These are phyloP conservation scores for Cornus florida DNA, from an alignment of 148 eudicot species.

Conservation along the genomic window DNA sequence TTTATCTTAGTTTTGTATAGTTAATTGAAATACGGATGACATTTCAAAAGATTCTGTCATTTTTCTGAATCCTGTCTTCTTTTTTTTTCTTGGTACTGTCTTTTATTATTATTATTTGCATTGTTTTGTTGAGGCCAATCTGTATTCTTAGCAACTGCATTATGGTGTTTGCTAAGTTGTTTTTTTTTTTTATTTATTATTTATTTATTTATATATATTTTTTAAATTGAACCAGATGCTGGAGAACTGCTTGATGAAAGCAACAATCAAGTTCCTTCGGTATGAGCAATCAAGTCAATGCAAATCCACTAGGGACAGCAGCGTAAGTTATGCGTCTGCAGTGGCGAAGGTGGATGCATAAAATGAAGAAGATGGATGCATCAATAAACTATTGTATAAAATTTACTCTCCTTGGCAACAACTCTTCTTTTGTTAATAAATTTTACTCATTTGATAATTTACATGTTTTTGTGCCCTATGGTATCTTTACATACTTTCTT, in stretches of 20 bases:
- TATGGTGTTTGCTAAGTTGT: background rate
- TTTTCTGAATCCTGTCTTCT: background rate
- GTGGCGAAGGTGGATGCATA: conserved; percentile 59
- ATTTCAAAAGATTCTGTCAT: background rate
- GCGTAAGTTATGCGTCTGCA: conserved; percentile 98
- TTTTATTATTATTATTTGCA: background rate
- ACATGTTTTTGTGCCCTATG: too few relatives aligned
- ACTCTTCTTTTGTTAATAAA: background rate
- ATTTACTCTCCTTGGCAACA: background rate
- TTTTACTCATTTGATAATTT: too few relatives aligned
- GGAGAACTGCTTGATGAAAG: conserved; percentile 68
- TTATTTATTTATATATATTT: too few relatives aligned
- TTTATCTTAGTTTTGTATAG: background rate
- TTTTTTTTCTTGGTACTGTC: background rate
- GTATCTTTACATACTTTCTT: too few relatives aligned
- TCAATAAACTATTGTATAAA: conserved; percentile 8
- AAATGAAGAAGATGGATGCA: conserved; percentile 38
- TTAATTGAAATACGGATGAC: too few relatives aligned
- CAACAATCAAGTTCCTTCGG: conserved; percentile 73
- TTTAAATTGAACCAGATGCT: conserved; percentile 53
- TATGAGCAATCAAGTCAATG: conserved; percentile 96
- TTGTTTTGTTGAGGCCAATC: too few relatives aligned
- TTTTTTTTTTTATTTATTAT: background rate
- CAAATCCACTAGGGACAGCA: conserved; percentile 84
- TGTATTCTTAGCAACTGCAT: background rate